These are phyloP conservation scores for Barnettozyma populi DNA, from an alignment of 805 yeast species.

Conservation along the genomic window DNA sequence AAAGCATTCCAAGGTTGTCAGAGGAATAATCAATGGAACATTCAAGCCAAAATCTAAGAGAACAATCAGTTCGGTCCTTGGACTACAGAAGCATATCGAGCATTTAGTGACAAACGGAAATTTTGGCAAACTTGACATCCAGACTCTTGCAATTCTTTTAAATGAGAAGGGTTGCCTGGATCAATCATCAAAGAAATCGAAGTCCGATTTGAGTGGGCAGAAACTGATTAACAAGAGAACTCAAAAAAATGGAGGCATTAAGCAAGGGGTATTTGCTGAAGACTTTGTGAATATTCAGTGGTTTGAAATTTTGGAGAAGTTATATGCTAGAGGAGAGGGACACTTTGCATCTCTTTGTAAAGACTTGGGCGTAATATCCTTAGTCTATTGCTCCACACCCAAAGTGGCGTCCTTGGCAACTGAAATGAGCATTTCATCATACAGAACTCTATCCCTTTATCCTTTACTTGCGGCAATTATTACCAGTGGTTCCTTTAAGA, in stretches of 20 bases:
- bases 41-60: slow-evolving; percentile 23
- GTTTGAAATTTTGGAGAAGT: slow-evolving; percentile 53
- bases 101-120: slow-evolving; percentile 32
- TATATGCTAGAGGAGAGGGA: slow-evolving; percentile 91
- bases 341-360: slow-evolving; percentile 41
- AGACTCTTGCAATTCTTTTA: slow-evolving; percentile 14
- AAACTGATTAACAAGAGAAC: not conserved
- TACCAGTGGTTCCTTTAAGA: slow-evolving; percentile 41
- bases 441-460: slow-evolving; percentile 36
- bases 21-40: slow-evolving; percentile 52
- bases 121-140: slow-evolving; percentile 17
- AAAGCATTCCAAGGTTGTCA: slow-evolving; percentile 37
- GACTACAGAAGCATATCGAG: slow-evolving; percentile 49
- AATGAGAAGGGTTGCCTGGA: slow-evolving; percentile 2
- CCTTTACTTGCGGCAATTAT: slow-evolving; percentile 56
- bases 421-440: slow-evolving; percentile 39
- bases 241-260: not conserved
- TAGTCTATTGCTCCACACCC: slow-evolving; percentile 26
- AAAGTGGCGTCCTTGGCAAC: slow-evolving; percentile 33
- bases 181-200: not conserved
- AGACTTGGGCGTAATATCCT: slow-evolving; percentile 46
- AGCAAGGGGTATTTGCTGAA: slow-evolving; percentile 39
- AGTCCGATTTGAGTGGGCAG: too few species aligned
- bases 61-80: slow-evolving; percentile 29
- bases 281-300: slow-evolving; percentile 49